A percentile compares a stretch with the other conserved stretches of the same genome.
Conservation (phyloP, 75 land plant genomes). For the Isoetes taiwanensis region DNA sequence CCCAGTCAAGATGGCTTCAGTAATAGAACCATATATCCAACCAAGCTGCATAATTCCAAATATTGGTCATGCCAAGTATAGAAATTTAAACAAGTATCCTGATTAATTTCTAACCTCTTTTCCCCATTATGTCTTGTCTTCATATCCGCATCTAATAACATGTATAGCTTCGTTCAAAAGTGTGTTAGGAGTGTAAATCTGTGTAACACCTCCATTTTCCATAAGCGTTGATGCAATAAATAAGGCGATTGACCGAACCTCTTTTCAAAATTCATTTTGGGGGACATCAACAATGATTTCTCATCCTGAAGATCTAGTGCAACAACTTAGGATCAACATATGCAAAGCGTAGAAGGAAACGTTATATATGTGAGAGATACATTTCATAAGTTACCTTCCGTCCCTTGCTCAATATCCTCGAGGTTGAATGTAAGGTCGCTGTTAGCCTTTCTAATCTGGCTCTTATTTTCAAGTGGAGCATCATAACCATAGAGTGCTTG, state of each 20-base stretch:
- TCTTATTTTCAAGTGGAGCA: neutral
- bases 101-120: too few species aligned
- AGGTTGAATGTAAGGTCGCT: slow-evolving; percentile 68
- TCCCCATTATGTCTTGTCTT: slow-evolving; percentile 56
- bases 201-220: slow-evolving; percentile 51
- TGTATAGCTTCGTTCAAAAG: slow-evolving; percentile 56
- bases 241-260: slow-evolving; percentile 65
- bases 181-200: slow-evolving; percentile 37
- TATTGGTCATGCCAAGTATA: too few species aligned
- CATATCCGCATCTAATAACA: slow-evolving; percentile 59
- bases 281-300: slow-evolving; percentile 22
- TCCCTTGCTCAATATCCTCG: slow-evolving; percentile 89
- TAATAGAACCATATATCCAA: slow-evolving; percentile 6
- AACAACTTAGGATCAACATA: too few species aligned
- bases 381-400: too few species aligned
- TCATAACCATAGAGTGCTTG: slow-evolving; percentile 3
- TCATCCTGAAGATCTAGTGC: slow-evolving; percentile 42
- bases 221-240: slow-evolving; percentile 55
- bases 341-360: too few species aligned
- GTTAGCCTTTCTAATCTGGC: too few species aligned
- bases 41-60: too few species aligned
- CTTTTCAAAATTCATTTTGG: slow-evolving; percentile 43
- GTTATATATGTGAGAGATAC: too few species aligned
- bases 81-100: too few species aligned
- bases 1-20: neutral